These are phyloP conservation scores for Corrigiola litoralis DNA, from an alignment of 179 eudicot species.

Conservation along the genomic window DNA sequence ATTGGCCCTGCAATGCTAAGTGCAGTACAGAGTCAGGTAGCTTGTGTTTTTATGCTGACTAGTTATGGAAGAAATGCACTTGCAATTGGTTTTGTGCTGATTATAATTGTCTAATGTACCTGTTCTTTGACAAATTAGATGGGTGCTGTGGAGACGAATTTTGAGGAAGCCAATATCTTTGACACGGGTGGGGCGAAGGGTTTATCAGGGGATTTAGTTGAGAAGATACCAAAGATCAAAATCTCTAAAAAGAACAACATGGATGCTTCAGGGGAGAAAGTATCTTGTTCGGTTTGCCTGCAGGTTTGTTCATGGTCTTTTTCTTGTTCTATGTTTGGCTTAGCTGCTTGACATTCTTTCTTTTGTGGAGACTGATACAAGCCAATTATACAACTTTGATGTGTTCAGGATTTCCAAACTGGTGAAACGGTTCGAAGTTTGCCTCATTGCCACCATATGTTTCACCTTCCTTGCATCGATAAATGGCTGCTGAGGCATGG, in stretches of 20 bases:
- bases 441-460: conserved; percentile 85
- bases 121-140: conserved; percentile 38
- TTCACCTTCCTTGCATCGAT: conserved; percentile 91
- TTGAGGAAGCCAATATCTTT: conserved; percentile 77
- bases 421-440: conserved; percentile 74
- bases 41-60: background rate
- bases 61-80: background rate
- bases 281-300: conserved; percentile 90
- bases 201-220: conserved; percentile 72
- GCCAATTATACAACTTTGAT: background rate
- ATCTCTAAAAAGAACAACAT: conserved; percentile 51
- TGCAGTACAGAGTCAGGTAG: conserved; percentile 99
- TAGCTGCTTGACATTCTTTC: background rate
- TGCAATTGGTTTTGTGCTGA: background rate
- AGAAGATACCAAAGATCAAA: conserved; percentile 78
- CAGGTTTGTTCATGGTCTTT: conserved; percentile 48
- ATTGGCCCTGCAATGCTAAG: conserved; percentile 98
- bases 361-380: background rate
- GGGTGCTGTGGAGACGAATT: conserved; percentile 86
- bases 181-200: conserved; percentile 84
- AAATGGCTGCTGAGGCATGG: conserved; percentile 85
- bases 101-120: background rate
- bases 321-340: background rate
- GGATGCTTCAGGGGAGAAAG: conserved; percentile 83
- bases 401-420: conserved; percentile 68